phyloP scores from a whole-genome alignment of 345 rosid genomes.

The Excoecaria cochinchinensis region DNA sequence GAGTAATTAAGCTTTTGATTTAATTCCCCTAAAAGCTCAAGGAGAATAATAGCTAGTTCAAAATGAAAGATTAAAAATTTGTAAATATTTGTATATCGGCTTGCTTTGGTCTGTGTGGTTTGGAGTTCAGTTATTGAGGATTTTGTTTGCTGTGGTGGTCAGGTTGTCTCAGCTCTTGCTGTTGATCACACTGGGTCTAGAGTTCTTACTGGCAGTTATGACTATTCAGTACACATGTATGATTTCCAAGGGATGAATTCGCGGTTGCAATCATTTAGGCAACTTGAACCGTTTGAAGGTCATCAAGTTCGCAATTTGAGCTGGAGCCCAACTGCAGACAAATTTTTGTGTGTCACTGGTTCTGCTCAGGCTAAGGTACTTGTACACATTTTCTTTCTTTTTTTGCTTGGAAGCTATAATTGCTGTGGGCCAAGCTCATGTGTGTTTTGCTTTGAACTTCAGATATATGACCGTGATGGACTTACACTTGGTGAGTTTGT shows the following conservation, averaged over 20 bases:
- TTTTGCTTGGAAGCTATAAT: constrained; percentile 7
- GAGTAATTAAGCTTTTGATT: neutral
- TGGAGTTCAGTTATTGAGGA: neutral
- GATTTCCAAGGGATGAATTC: constrained; percentile 99
- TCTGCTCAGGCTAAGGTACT: constrained; percentile 97
- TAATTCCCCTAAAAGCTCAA: neutral
- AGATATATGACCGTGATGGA: constrained; percentile 98
- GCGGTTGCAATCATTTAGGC: constrained; percentile 82
- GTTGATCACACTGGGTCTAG: constrained; percentile 90
- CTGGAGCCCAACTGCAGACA: constrained; percentile 94
- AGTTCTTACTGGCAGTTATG: constrained; percentile 92
- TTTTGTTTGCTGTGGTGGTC: constrained; percentile 16
- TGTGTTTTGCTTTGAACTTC: constrained; percentile 17
- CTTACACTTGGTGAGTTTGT: constrained; percentile 90
- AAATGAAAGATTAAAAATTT: neutral
- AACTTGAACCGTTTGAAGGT: constrained; percentile 90
- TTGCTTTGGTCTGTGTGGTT: neutral
- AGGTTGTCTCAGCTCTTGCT: constrained; percentile 86
- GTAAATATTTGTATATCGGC: neutral
- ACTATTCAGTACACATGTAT: constrained; percentile 83
- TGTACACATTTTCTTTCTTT: neutral
- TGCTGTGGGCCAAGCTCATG: constrained; percentile 4
- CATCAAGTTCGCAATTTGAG: constrained; percentile 92
- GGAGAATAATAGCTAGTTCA: neutral
- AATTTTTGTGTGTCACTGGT: constrained; percentile 84